A percentile compares a stretch with the other conserved stretches of the same genome.
These are phyloP conservation scores for Apium graveolens DNA, from an alignment of 129 eudicot species.

Conservation along the genomic window DNA sequence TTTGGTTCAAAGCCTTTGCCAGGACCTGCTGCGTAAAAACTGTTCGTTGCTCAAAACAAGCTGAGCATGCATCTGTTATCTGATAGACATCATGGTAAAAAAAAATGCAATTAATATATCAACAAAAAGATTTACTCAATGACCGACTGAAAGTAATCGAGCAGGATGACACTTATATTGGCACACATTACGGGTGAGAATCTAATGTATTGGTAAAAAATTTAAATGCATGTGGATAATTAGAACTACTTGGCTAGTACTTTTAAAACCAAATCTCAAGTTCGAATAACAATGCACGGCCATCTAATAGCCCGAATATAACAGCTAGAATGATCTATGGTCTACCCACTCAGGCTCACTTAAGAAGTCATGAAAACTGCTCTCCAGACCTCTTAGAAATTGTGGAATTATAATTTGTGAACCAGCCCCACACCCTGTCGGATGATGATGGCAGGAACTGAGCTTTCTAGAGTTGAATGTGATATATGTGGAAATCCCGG, in stretches of 20 bases:
- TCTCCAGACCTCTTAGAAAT: background rate
- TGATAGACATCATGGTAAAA: constrained; percentile 20
- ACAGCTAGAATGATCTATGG: background rate
- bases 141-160: background rate
- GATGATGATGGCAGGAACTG: background rate
- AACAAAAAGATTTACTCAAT: background rate
- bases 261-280: background rate
- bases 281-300: background rate
- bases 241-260: background rate
- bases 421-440: background rate
- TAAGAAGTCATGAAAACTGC: background rate
- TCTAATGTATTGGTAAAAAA: background rate
- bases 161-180: background rate
- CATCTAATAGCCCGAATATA: background rate
- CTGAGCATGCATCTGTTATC: constrained; percentile 95
- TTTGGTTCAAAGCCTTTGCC: constrained; percentile 79
- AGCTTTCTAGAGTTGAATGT: background rate
- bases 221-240: background rate
- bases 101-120: background rate
- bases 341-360: background rate
- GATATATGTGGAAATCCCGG: background rate
- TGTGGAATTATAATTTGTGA: background rate
- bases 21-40: constrained; percentile 92
- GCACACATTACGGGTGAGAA: background rate
- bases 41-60: constrained; percentile 94